phyloP scores from a whole-genome alignment of 768 basidiomycete species.

The Mycena amicta region DNA sequence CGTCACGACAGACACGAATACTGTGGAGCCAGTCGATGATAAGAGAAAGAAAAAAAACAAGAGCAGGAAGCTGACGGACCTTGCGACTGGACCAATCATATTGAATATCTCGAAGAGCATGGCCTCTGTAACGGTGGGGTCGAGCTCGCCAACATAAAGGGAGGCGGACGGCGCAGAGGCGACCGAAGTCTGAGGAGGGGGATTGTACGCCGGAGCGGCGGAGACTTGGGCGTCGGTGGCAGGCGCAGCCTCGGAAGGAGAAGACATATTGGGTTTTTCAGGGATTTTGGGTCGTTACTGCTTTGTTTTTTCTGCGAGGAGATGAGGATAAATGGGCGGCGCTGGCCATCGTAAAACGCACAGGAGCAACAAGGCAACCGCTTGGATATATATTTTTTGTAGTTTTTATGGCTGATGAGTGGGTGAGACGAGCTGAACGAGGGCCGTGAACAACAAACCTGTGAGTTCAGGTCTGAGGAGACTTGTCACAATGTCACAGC shows the following conservation, averaged over 20 bases:
- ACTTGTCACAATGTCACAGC: constrained; percentile 2
- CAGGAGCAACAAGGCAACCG: constrained; percentile 77
- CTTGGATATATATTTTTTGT: constrained; percentile 74
- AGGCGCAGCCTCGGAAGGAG: constrained; percentile 55
- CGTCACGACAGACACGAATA: constrained; percentile 99
- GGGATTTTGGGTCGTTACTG: constrained; percentile 83
- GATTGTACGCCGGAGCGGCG: constrained; percentile 58
- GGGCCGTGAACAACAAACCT: constrained; percentile 25
- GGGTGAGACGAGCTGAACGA: constrained; percentile 18
- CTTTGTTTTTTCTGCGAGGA: constrained; percentile 80
- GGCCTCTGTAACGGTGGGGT: constrained; percentile 96
- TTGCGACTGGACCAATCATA: constrained; percentile 98
- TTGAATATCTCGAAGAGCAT: constrained; percentile 99
- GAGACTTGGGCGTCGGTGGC: constrained; percentile 54
- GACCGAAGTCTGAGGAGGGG: constrained; percentile 55
- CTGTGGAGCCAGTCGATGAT: constrained; percentile 40
- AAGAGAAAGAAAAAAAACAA: constrained; percentile 3
- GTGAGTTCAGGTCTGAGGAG: constrained; percentile 45
- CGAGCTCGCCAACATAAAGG: constrained; percentile 98
- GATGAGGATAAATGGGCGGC: constrained; percentile 22
- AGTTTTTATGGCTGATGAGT: constrained; percentile 58
- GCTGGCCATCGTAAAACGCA: constrained; percentile 44
- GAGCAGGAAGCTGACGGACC: constrained; percentile 50
- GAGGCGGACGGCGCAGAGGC: constrained; percentile 83
- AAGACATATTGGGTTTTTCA: constrained; percentile 58